Evolutionary conservation across 192 early-diverging fungal genomes (phyloP).

Genomic region (Backusella australiensis): DNA sequence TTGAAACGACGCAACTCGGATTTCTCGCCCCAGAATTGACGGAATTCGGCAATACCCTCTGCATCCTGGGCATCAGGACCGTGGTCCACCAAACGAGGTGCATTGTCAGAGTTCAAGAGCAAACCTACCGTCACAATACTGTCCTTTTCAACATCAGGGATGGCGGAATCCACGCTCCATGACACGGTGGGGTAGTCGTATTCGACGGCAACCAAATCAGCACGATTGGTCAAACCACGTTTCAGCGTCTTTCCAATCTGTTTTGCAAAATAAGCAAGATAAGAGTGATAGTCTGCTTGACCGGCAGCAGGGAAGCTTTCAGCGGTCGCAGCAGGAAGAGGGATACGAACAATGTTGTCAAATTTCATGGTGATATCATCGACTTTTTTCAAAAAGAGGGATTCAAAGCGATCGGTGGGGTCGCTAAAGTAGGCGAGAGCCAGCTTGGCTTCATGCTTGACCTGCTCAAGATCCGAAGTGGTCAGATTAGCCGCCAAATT

Average conservation of each 20-base stretch:
- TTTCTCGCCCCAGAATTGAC: conserved; percentile 84
- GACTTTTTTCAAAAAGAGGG: conserved; percentile 74
- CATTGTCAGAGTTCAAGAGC: conserved; percentile 64
- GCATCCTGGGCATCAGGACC: conserved; percentile 83
- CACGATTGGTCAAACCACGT: conserved; percentile 49
- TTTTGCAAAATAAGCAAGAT: conserved; percentile 46
- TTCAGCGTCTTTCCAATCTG: conserved; percentile 44
- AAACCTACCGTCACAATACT: conserved; percentile 64
- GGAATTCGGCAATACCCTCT: conserved; percentile 64
- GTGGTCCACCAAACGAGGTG: conserved; percentile 76
- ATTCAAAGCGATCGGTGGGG: conserved; percentile 67
- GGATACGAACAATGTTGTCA: conserved; percentile 62
- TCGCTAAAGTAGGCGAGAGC: conserved; percentile 68
- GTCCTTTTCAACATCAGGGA: conserved; percentile 32
- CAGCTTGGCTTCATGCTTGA: conserved; percentile 71
- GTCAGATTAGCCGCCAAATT: conserved; percentile 79
- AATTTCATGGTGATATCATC: conserved; percentile 63
- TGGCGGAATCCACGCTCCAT: conserved; percentile 40
- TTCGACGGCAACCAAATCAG: conserved; percentile 42
- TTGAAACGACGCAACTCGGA: conserved; percentile 92
- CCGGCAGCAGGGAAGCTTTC: conserved; percentile 30
- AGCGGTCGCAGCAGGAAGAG: not conserved
- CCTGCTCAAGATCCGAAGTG: conserved; percentile 60
- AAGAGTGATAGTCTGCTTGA: conserved; percentile 43
- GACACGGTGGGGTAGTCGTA: conserved; percentile 16